Evolutionary conservation across 73 alveolate species (phyloP), one percentile per base, ranked within the genome.

Genomic region (Halteria grandinella): DNA sequence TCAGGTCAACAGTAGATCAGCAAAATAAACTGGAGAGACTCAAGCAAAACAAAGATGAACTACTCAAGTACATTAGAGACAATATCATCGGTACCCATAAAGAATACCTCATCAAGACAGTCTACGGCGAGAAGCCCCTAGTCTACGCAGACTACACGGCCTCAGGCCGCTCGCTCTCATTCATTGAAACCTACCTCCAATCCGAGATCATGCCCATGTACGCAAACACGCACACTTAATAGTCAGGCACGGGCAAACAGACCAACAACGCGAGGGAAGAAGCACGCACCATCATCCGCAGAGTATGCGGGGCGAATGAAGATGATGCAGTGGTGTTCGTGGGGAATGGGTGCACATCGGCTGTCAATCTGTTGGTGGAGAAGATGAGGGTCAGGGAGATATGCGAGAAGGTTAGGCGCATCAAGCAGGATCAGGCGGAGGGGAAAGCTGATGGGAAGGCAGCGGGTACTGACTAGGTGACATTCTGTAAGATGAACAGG

Each of bases 71-170:
- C 79, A 79, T 79, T 24, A 45, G 75, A 66, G 77, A 48, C 8
- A 64, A 48, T 27, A 51, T 79, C 5, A 49, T 79, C 10, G 89
- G 89, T 11, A 29, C 40, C 64, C 62, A 49, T 34, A 21, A 24
- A n/a, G 57, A 48, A 24, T 69, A 44, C 49, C 55, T 76, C 54
- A 79, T 93, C 77, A 69, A 74, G n/a, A 89, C 99, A n/a, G 95
- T 95, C 15, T 95, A 84, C 75, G 99, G 99, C 23, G 79, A 76
- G 69, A 84, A 88, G 74, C 93, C 98, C 32, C 60, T 89, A 36
- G 85, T 92, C 25, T 95, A 95, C 75, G 75, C 94, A 1, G 99
- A 95, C 79, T 91, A 85, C 80, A 95, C 98, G 0, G 99, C 99
- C 7, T 80, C 96, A 18, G 98, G 97, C 0, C 69, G 96, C 29